phyloP scores from a whole-genome alignment of 305 asterid genomes.

The Galium porrigens region DNA sequence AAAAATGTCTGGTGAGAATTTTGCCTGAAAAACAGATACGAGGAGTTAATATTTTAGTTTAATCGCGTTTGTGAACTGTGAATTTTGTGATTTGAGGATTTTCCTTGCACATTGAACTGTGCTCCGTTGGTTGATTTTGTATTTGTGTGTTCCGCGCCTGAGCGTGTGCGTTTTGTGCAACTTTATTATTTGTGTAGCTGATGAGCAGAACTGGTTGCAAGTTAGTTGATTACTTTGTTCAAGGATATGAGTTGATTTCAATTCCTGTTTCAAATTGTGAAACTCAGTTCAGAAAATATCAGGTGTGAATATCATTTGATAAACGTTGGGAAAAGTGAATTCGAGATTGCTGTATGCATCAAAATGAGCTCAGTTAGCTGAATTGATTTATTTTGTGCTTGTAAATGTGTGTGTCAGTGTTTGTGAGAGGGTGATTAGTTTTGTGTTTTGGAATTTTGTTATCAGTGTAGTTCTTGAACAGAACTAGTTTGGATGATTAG shows the following conservation, averaged over 20 bases:
- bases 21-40: not conserved
- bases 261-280: not conserved
- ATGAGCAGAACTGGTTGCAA: not conserved
- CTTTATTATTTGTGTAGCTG: not conserved
- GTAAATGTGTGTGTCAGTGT: not conserved
- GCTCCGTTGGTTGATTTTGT: not conserved
- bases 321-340: not conserved
- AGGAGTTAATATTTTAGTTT: not conserved
- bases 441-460: not conserved
- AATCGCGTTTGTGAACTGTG: not conserved
- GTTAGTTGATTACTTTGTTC: not conserved
- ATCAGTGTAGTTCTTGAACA: not conserved
- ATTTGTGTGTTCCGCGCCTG: not conserved
- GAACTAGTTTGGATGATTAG: not conserved
- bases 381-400: not conserved
- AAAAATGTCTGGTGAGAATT: slow-evolving; percentile 16
- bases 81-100: not conserved
- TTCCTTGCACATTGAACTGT: not conserved
- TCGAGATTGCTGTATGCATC: not conserved
- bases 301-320: slow-evolving; percentile 1
- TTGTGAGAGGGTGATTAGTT: no score
- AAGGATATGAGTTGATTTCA: not conserved
- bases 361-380: not conserved
- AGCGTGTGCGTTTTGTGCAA: no score
- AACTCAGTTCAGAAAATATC: slow-evolving; percentile 1